A percentile compares a stretch with the other conserved stretches of the same genome.
These are phyloP conservation scores for Wickerhamiella australiensis DNA, from an alignment of 805 yeast genomes.

Conservation along the genomic window DNA sequence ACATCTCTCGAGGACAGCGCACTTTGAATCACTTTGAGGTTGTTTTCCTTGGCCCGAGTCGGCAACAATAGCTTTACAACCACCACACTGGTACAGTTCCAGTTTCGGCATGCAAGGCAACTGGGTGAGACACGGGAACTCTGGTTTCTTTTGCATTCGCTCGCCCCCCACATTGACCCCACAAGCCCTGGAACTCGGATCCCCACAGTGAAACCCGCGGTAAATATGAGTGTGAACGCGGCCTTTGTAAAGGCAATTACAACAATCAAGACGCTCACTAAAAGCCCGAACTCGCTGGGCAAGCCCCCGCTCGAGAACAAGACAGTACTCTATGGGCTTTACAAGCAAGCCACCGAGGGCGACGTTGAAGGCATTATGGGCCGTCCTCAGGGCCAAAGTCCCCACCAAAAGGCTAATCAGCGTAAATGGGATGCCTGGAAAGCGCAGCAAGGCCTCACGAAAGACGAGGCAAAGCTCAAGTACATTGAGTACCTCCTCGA, in stretches of 20 bases:
- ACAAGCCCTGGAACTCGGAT: no score
- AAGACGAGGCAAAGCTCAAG: conserved; percentile 59
- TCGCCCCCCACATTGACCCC: not conserved
- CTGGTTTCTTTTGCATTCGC: no score
- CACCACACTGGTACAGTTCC: conserved; percentile 4
- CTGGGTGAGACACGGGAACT: no score
- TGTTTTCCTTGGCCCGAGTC: conserved; percentile 3
- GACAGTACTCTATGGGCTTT: conserved; percentile 52
- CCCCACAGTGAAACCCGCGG: no score
- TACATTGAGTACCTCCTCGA: conserved; percentile 59
- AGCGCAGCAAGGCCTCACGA: conserved; percentile 51
- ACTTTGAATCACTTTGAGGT: not conserved
- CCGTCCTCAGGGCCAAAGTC: conserved; percentile 45
- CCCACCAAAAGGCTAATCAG: conserved; percentile 39
- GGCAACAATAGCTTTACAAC: conserved; percentile 4
- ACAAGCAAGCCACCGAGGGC: conserved; percentile 85
- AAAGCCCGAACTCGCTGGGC: conserved; percentile 19
- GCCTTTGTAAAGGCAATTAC: conserved; percentile 75
- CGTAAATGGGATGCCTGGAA: conserved; percentile 82
- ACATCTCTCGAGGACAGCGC: not conserved
- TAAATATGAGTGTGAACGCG: conserved; percentile 42
- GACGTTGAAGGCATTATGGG: conserved; percentile 58
- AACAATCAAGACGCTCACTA: conserved; percentile 58
- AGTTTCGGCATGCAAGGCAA: not conserved
- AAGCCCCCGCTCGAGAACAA: conserved; percentile 20